Percentiles rank a stretch among this genome's conserved stretches.
Evolutionary conservation across 495 filamentous ascomycete species (phyloP).

Genomic region (Aspergillus olivimuriae): DNA sequence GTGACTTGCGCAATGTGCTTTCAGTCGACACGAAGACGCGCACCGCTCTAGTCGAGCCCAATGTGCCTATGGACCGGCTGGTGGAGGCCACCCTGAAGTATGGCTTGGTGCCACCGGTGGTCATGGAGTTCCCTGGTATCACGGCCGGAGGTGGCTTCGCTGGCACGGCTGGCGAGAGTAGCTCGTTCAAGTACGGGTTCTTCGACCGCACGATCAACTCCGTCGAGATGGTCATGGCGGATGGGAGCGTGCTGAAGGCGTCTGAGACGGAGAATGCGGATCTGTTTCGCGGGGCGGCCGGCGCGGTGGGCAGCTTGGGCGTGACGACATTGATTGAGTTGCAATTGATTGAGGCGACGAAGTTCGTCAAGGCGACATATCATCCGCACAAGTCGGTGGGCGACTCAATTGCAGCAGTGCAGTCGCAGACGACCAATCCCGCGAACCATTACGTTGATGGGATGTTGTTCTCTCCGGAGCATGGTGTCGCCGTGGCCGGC

Average conservation of each 20-base stretch:
- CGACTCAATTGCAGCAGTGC: neutral
- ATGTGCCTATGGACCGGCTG: constrained; percentile 38
- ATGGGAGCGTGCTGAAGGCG: constrained; percentile 34
- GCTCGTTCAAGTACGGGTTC: constrained; percentile 42
- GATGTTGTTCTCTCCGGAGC: constrained; percentile 29
- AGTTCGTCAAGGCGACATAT: constrained; percentile 38
- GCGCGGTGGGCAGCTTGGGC: constrained; percentile 38
- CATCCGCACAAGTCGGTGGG: constrained; percentile 15
- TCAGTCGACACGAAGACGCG: constrained; percentile 28
- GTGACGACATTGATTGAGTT: constrained; percentile 41
- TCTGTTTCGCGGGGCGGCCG: constrained; percentile 40
- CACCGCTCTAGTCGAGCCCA: constrained; percentile 36
- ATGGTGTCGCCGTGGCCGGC: constrained; percentile 34
- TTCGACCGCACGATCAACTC: constrained; percentile 38
- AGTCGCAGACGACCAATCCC: constrained; percentile 6
- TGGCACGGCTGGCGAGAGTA: constrained; percentile 41
- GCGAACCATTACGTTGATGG: constrained; percentile 45
- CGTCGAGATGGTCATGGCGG: constrained; percentile 42
- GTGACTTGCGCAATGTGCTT: constrained; percentile 41
- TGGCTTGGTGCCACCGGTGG: constrained; percentile 38
- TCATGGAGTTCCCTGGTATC: constrained; percentile 46
- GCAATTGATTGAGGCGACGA: constrained; percentile 32
- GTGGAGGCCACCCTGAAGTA: constrained; percentile 30
- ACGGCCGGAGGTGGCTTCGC: constrained; percentile 44
- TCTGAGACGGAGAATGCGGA: constrained; percentile 30